Evolutionary conservation across 805 yeast genomes (phyloP).

Genomic region (Lachancea dasiensis): DNA sequence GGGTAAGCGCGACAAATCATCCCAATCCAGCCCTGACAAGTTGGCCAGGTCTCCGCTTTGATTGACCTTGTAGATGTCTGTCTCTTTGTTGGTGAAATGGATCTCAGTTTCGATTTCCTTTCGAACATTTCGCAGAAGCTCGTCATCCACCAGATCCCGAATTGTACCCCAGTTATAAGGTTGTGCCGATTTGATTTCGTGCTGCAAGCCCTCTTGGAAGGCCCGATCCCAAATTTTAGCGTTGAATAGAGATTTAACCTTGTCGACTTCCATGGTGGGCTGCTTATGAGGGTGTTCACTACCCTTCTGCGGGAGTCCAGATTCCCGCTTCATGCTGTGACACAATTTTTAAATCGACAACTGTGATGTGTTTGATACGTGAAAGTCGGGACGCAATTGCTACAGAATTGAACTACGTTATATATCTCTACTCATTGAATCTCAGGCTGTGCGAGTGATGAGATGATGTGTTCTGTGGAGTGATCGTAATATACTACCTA

Average conservation of each 20-base stretch:
- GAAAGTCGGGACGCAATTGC: too few species aligned
- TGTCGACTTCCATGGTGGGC: constrained; percentile 25
- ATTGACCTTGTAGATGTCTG: constrained; percentile 90
- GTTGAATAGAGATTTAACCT: constrained; percentile 39
- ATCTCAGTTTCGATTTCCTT: constrained; percentile 77
- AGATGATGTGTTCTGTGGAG: background rate
- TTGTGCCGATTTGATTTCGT: constrained; percentile 46
- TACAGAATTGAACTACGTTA: too few species aligned
- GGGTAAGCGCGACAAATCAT: constrained; percentile 68
- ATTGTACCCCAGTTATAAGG: constrained; percentile 94
- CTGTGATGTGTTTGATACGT: too few species aligned
- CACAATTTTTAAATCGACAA: background rate
- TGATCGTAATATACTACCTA: background rate
- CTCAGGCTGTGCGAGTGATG: too few species aligned
- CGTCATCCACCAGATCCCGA: constrained; percentile 64
- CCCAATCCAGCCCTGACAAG: constrained; percentile 73
- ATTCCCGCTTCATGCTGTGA: constrained; percentile 1
- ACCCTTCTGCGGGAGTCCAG: background rate
- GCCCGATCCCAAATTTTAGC: constrained; percentile 41
- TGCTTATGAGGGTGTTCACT: constrained; percentile 5
- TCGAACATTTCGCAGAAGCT: constrained; percentile 70
- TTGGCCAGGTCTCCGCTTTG: constrained; percentile 92
- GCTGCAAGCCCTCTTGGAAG: constrained; percentile 37
- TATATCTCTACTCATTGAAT: too few species aligned
- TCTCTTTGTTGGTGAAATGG: constrained; percentile 90